Base-by-base conservation (phyloP, 768 basidiomycete genomes). In the Chalciporus piperatus region DNA sequence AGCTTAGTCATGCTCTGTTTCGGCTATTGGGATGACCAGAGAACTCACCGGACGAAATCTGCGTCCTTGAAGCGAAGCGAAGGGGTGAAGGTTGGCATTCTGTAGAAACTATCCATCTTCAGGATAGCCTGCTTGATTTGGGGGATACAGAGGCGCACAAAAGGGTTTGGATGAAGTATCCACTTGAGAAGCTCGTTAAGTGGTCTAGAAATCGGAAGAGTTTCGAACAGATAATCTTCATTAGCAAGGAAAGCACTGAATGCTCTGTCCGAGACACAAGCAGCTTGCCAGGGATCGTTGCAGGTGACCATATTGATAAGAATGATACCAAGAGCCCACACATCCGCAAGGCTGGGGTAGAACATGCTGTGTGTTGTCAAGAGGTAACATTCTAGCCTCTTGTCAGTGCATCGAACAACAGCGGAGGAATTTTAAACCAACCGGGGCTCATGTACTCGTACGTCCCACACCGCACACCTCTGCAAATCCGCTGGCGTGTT, bases 301-400 rank as follows among this genome's bases (percentile, higher is more conserved):
- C 85, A 84, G 48, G 84, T 84, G 42, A 88, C 82, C 72, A 96
- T 80, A 68, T 92, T 94, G 58, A 87, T 77, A 48, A 96, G 77
- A 56, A 96, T 87, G 55, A 96, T 78, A 17, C 86, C 87, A 20
- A 89, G 67, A 8, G 87, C 76, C 87, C 87, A 89, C 52, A 87
- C 76, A 56, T 89, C 86, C 3, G 49, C 73, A 35, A 70, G 63
- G 39, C 58, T 54, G 2, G 66, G 57, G 19, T 55, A 66, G 19
- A 56, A 66, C 50, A 75, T 62, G 49, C 73, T 44, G 81, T 71
- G 59, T 83, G 84, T 67, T 87, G 86, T 84, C 66, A 19, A 56
- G 23, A 6, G 5, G 7, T 22, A 0, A 10, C 7, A 53, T 59
- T 17, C 85, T 27, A 27, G 27, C 9, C 9, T 27, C 27, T 9